Evolutionary conservation across 805 yeast species (phyloP), one percentile per base, ranked within the genome.

Genomic region (Pichia nanzhaoensis): DNA sequence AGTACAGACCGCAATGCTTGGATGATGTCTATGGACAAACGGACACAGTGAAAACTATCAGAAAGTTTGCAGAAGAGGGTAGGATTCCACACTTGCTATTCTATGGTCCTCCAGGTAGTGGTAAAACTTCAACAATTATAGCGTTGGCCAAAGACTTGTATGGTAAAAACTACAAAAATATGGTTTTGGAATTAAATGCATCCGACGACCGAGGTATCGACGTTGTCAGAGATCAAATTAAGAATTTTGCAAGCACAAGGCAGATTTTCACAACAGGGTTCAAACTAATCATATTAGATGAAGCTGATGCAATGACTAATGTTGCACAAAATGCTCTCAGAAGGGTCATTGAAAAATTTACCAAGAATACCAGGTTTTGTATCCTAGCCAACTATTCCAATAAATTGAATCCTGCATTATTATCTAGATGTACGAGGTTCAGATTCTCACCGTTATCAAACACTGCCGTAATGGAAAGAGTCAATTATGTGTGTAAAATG

Each of bases 191-290:
- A 61, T 73, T 93, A 63, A 93, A 93, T 65, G 99, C 99, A 4
- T 83, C 95, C 4, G 99, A 93, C 64, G 99, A 93, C 63, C 78
- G 99, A 67, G 99, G 99, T 53, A 93, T 93, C 54, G 95, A 88
- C 55, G 97, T 93, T 37, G 98, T 93, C n/a, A 77, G 99, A 52
- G 93, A 93, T 57, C 96, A 89, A 65, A 89, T 93, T 69, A 93
- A 93, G 71, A 89, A 84, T 55, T 93, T 93, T 68, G 99, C 99
- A 10, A 80, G 91, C 27, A 93, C 99, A 1, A 80, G 88, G 73
- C 99, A 93, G 63, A 91, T 93, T 44, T 93, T 91, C 65, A 73
- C 80, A 49, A 73, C 75, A 44, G 95, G 93, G 13, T 89, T 89
- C 73, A 91, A 91, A 59, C 69, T 91, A 55, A 83, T 91, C 48